Evolutionary conservation across 306 rosid species (phyloP).

Genomic region (Oxytropis ochrocephala): DNA sequence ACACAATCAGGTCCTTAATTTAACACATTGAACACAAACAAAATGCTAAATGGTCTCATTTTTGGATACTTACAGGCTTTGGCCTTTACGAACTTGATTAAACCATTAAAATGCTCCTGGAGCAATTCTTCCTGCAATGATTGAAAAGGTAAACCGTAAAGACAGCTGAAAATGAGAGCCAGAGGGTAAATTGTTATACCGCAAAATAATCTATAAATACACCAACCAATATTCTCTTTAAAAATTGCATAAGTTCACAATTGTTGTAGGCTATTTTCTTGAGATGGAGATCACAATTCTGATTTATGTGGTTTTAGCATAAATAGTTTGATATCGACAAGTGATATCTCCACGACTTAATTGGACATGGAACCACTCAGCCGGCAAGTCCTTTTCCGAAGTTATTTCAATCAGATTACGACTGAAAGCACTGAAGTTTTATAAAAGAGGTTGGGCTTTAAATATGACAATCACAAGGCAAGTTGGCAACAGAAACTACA

Average conservation of each 20-base stretch:
- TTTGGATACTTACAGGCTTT: conserved; percentile 70
- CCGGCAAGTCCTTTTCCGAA: not conserved
- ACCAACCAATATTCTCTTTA: not conserved
- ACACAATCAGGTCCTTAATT: conserved; percentile 9
- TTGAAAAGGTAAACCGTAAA: conserved; percentile 3
- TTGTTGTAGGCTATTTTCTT: not conserved
- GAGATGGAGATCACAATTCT: not conserved
- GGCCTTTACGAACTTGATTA: conserved; percentile 88
- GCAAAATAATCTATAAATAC: not conserved
- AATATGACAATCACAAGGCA: not conserved
- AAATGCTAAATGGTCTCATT: conserved; percentile 1
- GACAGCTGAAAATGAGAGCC: conserved; percentile 3
- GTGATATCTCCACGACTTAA: not conserved
- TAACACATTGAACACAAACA: not conserved
- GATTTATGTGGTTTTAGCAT: not conserved
- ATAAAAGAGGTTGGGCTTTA: not conserved
- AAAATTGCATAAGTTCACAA: not conserved
- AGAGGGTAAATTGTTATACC: not conserved
- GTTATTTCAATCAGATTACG: not conserved
- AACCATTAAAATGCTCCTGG: conserved; percentile 68
- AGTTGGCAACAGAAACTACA: not conserved
- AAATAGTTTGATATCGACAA: not conserved
- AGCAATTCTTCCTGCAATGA: conserved; percentile 90
- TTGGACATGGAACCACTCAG: not conserved
- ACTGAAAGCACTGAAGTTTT: not conserved